A percentile compares a stretch with the other conserved stretches of the same genome.
Conservation (phyloP, 352 stramenopile genomes). For the Phytophthora aleatoria region DNA sequence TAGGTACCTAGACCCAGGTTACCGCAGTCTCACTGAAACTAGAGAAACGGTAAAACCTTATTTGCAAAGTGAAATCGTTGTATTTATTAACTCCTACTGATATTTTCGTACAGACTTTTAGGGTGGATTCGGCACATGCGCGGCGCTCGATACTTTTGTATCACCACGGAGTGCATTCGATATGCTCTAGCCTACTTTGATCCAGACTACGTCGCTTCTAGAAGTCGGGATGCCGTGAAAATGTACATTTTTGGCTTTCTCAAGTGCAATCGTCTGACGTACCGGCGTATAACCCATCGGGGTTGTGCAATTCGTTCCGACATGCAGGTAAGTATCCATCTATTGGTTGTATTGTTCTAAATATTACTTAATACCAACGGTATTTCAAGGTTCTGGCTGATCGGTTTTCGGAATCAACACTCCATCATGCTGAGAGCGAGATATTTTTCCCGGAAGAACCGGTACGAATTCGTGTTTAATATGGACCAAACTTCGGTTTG, state of each 20-base stretch:
- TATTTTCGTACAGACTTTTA: neutral
- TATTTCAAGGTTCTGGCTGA: slow-evolving; percentile 2
- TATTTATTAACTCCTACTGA: neutral
- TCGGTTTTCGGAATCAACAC: slow-evolving; percentile 12
- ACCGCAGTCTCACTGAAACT: neutral
- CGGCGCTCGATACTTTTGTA: slow-evolving; percentile 9
- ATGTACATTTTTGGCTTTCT: slow-evolving; percentile 17
- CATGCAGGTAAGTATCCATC: slow-evolving; percentile 6
- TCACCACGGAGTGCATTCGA: slow-evolving; percentile 12
- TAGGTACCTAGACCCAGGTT: neutral
- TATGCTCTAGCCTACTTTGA: slow-evolving; percentile 11
- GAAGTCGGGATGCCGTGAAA: slow-evolving; percentile 7
- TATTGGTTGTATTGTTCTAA: neutral
- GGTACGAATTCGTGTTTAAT: slow-evolving; percentile 11
- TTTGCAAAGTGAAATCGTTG: neutral
- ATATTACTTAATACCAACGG: too few species aligned
- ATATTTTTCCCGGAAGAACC: slow-evolving; percentile 1
- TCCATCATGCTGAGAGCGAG: slow-evolving; percentile 7
- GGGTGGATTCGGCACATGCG: neutral
- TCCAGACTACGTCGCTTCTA: slow-evolving; percentile 2
- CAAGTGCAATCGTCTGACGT: slow-evolving; percentile 2
- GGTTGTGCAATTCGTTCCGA: neutral
- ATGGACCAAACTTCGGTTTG: slow-evolving; percentile 22
- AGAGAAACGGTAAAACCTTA: neutral
- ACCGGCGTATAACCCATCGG: slow-evolving; percentile 4